Evolutionary conservation across 805 yeast genomes (phyloP).

Genomic region (Saccharomycopsis sp.): DNA sequence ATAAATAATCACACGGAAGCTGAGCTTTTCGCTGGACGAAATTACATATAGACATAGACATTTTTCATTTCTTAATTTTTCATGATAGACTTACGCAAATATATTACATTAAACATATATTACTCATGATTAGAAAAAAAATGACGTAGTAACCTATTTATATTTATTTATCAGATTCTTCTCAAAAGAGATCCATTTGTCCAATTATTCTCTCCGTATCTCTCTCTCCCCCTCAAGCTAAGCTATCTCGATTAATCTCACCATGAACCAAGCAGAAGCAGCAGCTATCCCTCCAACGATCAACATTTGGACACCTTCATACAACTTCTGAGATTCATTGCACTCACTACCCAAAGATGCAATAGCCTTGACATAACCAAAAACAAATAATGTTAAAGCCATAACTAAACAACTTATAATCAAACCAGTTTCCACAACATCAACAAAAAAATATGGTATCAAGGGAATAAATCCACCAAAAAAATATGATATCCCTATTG

Average conservation of each 20-base stretch:
- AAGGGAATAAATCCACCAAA: constrained; percentile 90
- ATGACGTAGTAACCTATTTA: too few relatives aligned
- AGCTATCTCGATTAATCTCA: constrained; percentile 70
- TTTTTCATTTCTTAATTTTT: too few relatives aligned
- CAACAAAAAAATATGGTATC: constrained; percentile 81
- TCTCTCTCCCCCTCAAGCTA: too few relatives aligned
- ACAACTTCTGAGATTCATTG: constrained; percentile 48
- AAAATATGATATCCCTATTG: constrained; percentile 85
- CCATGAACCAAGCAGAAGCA: constrained; percentile 92
- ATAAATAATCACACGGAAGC: too few relatives aligned
- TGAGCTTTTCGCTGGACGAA: too few relatives aligned
- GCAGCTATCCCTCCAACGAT: constrained; percentile 97
- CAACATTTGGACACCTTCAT: constrained; percentile 88
- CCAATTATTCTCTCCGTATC: too few relatives aligned
- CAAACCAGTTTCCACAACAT: constrained; percentile 70
- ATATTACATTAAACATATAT: too few relatives aligned
- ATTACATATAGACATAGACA: too few relatives aligned
- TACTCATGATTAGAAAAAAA: too few relatives aligned
- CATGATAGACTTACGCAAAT: too few relatives aligned
- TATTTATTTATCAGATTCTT: too few relatives aligned
- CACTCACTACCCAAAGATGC: constrained; percentile 79
- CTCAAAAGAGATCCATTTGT: too few relatives aligned
- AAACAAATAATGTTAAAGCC: constrained; percentile 77
- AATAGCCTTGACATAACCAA: constrained; percentile 80
- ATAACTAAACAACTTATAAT: constrained; percentile 68